These are phyloP conservation scores for Chalciporus piperatus DNA, from an alignment of 768 basidiomycete species.

Conservation along the genomic window DNA sequence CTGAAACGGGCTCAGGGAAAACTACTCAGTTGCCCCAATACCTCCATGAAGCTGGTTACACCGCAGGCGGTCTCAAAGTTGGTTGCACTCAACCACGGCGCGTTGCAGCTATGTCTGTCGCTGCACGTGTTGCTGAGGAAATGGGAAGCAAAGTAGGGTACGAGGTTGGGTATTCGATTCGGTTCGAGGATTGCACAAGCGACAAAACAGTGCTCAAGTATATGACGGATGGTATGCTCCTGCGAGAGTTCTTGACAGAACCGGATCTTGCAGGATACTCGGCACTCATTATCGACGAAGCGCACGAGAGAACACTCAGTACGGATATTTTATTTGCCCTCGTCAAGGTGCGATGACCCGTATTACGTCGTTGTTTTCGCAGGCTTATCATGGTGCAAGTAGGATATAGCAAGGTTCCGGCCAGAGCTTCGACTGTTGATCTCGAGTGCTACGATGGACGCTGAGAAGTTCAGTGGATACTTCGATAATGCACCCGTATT, in stretches of 20 bases:
- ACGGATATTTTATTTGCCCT: conserved; percentile 99
- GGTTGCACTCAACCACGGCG: conserved; percentile 95
- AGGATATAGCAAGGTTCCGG: conserved; percentile 96
- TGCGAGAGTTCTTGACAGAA: conserved; percentile 96
- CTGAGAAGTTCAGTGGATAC: conserved; percentile 96
- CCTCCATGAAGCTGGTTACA: conserved; percentile 96
- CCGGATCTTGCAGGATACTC: conserved; percentile 95
- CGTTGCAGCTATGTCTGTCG: conserved; percentile 99
- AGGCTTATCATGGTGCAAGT: conserved; percentile 15
- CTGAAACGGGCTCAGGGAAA: conserved; percentile 98
- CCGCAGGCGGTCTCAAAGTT: conserved; percentile 79
- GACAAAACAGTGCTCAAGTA: conserved; percentile 99
- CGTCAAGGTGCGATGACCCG: conserved; percentile 77
- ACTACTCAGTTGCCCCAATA: conserved; percentile 99
- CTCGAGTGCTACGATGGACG: conserved; percentile 96
- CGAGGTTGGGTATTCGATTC: conserved; percentile 99
- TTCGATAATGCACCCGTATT: conserved; percentile 97
- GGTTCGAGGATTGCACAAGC: conserved; percentile 99
- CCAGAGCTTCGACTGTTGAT: conserved; percentile 92
- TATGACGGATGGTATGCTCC: conserved; percentile 99
- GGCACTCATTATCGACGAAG: conserved; percentile 96
- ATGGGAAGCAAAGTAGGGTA: conserved; percentile 97
- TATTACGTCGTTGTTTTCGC: conserved; percentile 4
- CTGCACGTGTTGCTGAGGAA: conserved; percentile 98
- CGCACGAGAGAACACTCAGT: conserved; percentile 95